These are phyloP conservation scores for Plasmodium vivax DNA, from an alignment of 169 alveolate species.

Conservation along the genomic window DNA sequence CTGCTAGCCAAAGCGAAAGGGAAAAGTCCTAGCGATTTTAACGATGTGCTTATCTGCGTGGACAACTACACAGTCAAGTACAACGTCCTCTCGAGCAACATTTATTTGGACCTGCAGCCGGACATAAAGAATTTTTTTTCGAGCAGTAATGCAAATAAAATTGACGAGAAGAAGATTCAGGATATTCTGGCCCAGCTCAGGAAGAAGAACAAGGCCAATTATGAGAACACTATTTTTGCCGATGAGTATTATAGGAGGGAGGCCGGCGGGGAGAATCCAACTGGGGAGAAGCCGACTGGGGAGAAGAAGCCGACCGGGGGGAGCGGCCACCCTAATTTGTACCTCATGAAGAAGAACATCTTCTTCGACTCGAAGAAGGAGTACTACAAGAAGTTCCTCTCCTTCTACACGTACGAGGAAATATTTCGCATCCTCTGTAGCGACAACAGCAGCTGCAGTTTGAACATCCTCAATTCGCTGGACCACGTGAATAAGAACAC, in stretches of 20 bases:
- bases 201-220: slow-evolving; percentile 4
- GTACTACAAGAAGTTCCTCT: slow-evolving; percentile 45
- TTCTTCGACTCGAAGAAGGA: slow-evolving; percentile 56
- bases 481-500: slow-evolving; percentile 23
- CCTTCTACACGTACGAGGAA: slow-evolving; percentile 53
- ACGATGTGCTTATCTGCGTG: slow-evolving; percentile 22
- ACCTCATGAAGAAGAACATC: slow-evolving; percentile 40
- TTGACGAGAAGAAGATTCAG: slow-evolving; percentile 8
- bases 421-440: slow-evolving; percentile 31
- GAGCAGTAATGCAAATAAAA: not conserved
- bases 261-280: not conserved
- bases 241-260: slow-evolving; percentile 12
- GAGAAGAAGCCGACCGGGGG: not conserved
- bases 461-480: slow-evolving; percentile 3
- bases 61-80: slow-evolving; percentile 58
- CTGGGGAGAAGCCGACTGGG: not conserved
- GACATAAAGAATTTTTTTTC: slow-evolving; percentile 13
- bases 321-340: not conserved
- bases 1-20: not conserved
- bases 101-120: slow-evolving; percentile 43
- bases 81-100: slow-evolving; percentile 44
- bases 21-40: not conserved
- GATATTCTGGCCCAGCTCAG: not conserved
- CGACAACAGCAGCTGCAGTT: not conserved
- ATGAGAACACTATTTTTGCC: slow-evolving; percentile 32